phyloP scores from a whole-genome alignment of 2,329 filamentous ascomycete genomes.

The Lachnellula willkommii region DNA sequence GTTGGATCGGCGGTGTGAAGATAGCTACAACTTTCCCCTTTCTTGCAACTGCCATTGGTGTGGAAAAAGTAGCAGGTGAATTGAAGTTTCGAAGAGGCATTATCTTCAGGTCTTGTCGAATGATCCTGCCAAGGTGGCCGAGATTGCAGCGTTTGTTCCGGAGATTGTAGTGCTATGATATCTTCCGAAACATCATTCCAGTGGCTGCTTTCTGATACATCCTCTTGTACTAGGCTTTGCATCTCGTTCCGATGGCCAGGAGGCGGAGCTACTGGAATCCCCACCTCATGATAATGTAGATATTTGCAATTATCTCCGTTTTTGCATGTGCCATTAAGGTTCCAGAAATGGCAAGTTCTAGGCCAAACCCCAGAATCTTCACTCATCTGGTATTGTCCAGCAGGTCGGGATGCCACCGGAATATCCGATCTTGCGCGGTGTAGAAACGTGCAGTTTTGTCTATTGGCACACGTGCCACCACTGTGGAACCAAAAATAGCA shows the following conservation, averaged over 20 bases:
- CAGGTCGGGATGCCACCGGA: neutral
- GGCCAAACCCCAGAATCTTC: neutral
- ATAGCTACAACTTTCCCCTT: neutral
- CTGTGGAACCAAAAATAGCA: conserved; percentile 14
- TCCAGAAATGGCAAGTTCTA: conserved; percentile 1
- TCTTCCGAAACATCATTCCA: neutral
- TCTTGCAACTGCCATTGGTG: neutral
- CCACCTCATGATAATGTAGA: conserved; percentile 8
- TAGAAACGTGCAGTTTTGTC: neutral
- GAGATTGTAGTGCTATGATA: neutral
- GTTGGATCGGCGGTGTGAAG: neutral
- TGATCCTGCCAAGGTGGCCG: no score
- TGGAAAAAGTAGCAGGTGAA: neutral
- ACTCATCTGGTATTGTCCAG: neutral
- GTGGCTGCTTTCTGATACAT: neutral
- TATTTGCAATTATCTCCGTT: conserved; percentile 11
- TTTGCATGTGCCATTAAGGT: neutral
- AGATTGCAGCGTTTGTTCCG: neutral
- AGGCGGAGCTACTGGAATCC: conserved; percentile 2
- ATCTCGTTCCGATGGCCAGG: neutral
- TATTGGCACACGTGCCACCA: neutral
- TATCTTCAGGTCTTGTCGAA: neutral
- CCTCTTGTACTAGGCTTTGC: neutral
- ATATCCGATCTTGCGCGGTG: neutral
- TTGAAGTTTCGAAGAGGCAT: neutral